These are phyloP conservation scores for Septoria petroselini DNA, from an alignment of 2,329 filamentous ascomycete genomes.

Conservation along the genomic window DNA sequence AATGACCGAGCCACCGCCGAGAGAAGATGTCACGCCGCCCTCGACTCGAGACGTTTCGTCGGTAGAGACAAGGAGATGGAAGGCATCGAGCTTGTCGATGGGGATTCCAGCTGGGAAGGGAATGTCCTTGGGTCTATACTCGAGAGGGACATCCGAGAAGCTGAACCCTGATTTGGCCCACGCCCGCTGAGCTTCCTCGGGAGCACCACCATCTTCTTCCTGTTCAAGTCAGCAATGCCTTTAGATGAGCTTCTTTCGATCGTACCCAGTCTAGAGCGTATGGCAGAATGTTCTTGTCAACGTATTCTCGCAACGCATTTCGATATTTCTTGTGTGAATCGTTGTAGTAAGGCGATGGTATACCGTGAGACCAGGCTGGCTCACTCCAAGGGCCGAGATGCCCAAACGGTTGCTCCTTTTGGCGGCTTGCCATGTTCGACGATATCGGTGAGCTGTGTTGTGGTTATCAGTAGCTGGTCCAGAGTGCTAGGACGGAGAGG, in stretches of 20 bases:
- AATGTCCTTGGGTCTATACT: constrained; percentile 44
- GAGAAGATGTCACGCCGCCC: constrained; percentile 55
- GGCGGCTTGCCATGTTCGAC: constrained; percentile 5
- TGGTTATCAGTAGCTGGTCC: too few species aligned
- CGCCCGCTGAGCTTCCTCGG: constrained; percentile 44
- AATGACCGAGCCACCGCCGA: constrained; percentile 60
- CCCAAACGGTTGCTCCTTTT: constrained; percentile 19
- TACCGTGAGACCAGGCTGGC: constrained; percentile 48
- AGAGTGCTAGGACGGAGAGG: too few species aligned
- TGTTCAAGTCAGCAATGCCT: neutral
- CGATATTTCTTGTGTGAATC: constrained; percentile 59
- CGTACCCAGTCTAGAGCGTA: constrained; percentile 57
- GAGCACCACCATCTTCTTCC: constrained; percentile 51
- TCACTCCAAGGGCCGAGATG: constrained; percentile 44
- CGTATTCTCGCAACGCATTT: constrained; percentile 55
- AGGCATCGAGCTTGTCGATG: constrained; percentile 53
- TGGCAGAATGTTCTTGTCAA: constrained; percentile 57
- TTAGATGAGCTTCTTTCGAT: neutral
- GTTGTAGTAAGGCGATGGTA: constrained; percentile 62
- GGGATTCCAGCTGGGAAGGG: constrained; percentile 48
- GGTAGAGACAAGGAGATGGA: constrained; percentile 45
- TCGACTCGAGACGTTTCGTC: constrained; percentile 36
- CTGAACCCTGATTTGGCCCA: constrained; percentile 44
- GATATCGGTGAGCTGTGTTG: too few species aligned
- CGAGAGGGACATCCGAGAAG: constrained; percentile 46